Percentiles rank a stretch among this genome's conserved stretches.
phyloP scores from a whole-genome alignment of 1,284 basidiomycete genomes.

The Apiotrichum laibachii region DNA sequence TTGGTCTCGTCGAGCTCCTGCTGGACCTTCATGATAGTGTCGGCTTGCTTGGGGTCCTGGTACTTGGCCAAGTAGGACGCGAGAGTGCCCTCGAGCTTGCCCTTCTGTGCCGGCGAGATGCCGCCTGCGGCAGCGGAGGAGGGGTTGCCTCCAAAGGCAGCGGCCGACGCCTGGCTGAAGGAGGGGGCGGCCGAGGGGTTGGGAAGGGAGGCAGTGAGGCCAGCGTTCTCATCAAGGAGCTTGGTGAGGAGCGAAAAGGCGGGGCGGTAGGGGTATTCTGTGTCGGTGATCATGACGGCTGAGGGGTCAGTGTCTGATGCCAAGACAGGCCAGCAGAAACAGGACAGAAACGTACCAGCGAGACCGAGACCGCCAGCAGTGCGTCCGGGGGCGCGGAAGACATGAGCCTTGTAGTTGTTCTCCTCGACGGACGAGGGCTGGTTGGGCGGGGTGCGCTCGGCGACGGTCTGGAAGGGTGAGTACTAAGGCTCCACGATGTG shows the following conservation, averaged over 20 bases:
- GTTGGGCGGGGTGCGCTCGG: constrained; percentile 80
- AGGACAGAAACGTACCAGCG: constrained; percentile 59
- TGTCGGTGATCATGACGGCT: constrained; percentile 91
- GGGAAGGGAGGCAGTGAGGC: constrained; percentile 60
- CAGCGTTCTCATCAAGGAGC: constrained; percentile 86
- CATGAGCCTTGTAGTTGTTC: constrained; percentile 90
- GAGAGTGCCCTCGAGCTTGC: constrained; percentile 59
- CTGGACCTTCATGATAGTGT: constrained; percentile 98
- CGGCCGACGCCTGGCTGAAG: constrained; percentile 41
- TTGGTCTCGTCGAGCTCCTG: constrained; percentile 99
- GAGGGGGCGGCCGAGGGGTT: constrained; percentile 41
- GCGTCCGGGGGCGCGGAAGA: constrained; percentile 59
- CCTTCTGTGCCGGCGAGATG: constrained; percentile 50
- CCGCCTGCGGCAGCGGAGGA: constrained; percentile 47
- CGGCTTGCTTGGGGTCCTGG: constrained; percentile 96
- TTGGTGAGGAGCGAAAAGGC: constrained; percentile 95
- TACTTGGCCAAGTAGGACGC: constrained; percentile 84
- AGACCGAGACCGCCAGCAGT: constrained; percentile 52
- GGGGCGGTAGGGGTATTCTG: constrained; percentile 93
- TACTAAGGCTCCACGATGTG: not conserved
- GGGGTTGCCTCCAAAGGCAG: constrained; percentile 49
- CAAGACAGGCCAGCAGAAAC: not conserved
- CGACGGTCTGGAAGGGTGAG: constrained; percentile 65
- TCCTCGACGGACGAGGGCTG: constrained; percentile 93
- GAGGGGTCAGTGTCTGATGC: constrained; percentile 21